phyloP scores from a whole-genome alignment of 208 protist species.

The Polymyxa betae region DNA sequence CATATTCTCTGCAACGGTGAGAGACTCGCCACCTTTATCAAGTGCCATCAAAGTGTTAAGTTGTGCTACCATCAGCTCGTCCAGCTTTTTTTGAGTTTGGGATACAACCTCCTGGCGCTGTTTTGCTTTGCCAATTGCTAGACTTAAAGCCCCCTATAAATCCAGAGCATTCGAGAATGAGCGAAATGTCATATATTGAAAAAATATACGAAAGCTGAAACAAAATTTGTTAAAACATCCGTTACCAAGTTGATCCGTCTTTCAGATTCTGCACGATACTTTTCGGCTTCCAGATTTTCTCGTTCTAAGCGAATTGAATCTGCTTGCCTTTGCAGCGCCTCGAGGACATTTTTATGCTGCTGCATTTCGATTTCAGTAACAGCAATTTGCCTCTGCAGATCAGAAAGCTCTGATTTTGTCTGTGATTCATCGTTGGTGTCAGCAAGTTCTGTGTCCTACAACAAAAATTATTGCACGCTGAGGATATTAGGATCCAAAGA shows the following conservation, averaged over 20 bases:
- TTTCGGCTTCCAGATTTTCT: neutral
- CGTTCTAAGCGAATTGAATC: neutral
- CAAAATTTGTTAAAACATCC: neutral
- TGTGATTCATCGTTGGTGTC: neutral
- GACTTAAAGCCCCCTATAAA: neutral
- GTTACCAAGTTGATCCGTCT: neutral
- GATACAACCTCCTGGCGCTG: neutral
- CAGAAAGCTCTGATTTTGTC: neutral
- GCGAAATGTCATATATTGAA: neutral
- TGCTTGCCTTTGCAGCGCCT: neutral
- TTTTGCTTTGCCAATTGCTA: neutral
- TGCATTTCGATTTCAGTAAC: neutral
- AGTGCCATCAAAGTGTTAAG: neutral
- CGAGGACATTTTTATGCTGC: neutral
- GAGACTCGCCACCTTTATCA: neutral
- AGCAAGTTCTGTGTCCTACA: too few species aligned
- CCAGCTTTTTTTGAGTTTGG: neutral
- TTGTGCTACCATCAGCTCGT: conserved; percentile 8
- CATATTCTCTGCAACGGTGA: neutral
- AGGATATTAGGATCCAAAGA: too few species aligned
- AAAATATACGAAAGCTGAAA: neutral
- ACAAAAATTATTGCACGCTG: too few species aligned
- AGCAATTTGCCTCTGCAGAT: conserved; percentile 9
- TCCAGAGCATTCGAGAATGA: neutral
- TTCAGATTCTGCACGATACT: neutral